Percentiles rank a stretch among this genome's conserved stretches.
phyloP scores from a whole-genome alignment of 768 basidiomycete genomes.

The Suillus americanus region DNA sequence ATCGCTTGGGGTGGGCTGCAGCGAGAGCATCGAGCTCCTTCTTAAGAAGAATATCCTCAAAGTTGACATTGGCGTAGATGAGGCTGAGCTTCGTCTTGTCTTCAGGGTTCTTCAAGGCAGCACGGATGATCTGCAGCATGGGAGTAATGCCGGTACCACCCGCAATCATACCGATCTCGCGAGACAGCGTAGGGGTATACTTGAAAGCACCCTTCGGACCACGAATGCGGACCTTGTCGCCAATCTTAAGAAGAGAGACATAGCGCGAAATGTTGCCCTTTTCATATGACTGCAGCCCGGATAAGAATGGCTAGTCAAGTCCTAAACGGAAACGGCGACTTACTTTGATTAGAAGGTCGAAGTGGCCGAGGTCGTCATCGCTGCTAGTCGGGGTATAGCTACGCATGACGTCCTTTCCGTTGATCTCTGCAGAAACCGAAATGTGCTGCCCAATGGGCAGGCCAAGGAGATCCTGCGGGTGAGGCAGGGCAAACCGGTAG shows the following conservation, averaged over 20 bases:
- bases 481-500: slow-evolving; percentile 88
- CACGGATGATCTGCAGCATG: slow-evolving; percentile 97
- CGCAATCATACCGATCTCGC: slow-evolving; percentile 92
- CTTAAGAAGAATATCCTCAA: slow-evolving; percentile 90
- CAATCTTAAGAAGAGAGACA: slow-evolving; percentile 78
- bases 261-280: slow-evolving; percentile 95
- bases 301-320: background rate
- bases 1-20: slow-evolving; percentile 57
- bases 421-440: slow-evolving; percentile 84
- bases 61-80: slow-evolving; percentile 95
- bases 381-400: slow-evolving; percentile 96
- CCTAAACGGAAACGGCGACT: slow-evolving; percentile 1
- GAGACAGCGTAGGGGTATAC: slow-evolving; percentile 71
- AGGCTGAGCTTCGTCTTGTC: slow-evolving; percentile 83
- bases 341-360: slow-evolving; percentile 97
- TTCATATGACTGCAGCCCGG: slow-evolving; percentile 75
- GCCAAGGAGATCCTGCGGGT: slow-evolving; percentile 75
- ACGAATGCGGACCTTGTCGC: slow-evolving; percentile 87
- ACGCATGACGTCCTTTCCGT: slow-evolving; percentile 86
- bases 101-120: slow-evolving; percentile 84
- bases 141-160: slow-evolving; percentile 99
- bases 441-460: slow-evolving; percentile 98
- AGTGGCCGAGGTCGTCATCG: slow-evolving; percentile 90
- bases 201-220: slow-evolving; percentile 96
- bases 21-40: slow-evolving; percentile 83